These are phyloP conservation scores for Podospora pseudoanserina DNA, from an alignment of 495 filamentous ascomycete genomes.

Conservation along the genomic window DNA sequence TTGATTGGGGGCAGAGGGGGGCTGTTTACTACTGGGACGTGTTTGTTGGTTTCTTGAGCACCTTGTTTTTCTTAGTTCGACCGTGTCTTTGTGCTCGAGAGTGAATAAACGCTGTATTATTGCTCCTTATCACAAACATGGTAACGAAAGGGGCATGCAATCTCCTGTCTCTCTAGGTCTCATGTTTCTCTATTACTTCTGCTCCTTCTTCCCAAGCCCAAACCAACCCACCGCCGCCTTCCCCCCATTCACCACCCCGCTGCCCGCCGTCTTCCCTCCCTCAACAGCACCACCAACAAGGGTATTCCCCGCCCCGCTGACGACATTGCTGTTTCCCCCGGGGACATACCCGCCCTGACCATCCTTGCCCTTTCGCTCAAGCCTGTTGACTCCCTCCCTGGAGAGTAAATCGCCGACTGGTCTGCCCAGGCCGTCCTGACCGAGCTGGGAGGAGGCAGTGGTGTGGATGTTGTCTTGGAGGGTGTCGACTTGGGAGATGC, in stretches of 20 bases:
- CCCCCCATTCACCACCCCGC: not conserved
- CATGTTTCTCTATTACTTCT: not conserved
- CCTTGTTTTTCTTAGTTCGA: no score
- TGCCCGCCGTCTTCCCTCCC: not conserved
- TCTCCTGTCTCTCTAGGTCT: not conserved
- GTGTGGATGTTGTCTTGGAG: conserved; percentile 61
- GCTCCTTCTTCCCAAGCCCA: conserved; percentile 2
- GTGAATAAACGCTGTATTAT: not conserved
- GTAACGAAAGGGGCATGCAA: not conserved
- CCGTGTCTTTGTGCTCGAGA: no score
- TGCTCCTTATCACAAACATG: not conserved
- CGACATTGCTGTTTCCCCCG: not conserved
- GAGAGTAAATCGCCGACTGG: conserved; percentile 58
- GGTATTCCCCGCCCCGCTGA: not conserved
- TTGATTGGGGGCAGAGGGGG: not conserved
- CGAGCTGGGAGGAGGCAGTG: conserved; percentile 56
- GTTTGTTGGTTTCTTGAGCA: no score
- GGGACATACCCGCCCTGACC: conserved; percentile 50
- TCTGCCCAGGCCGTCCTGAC: conserved; percentile 58
- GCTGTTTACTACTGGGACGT: no score
- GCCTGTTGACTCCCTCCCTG: conserved; percentile 61
- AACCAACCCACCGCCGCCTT: conserved; percentile 8
- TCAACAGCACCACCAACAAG: not conserved
- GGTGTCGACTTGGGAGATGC: conserved; percentile 56
- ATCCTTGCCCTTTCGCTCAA: conserved; percentile 60